Percentiles rank a stretch among this genome's conserved stretches.
phyloP scores from a whole-genome alignment of 768 basidiomycete genomes.

The Xerocomus brunneocitrinus region DNA sequence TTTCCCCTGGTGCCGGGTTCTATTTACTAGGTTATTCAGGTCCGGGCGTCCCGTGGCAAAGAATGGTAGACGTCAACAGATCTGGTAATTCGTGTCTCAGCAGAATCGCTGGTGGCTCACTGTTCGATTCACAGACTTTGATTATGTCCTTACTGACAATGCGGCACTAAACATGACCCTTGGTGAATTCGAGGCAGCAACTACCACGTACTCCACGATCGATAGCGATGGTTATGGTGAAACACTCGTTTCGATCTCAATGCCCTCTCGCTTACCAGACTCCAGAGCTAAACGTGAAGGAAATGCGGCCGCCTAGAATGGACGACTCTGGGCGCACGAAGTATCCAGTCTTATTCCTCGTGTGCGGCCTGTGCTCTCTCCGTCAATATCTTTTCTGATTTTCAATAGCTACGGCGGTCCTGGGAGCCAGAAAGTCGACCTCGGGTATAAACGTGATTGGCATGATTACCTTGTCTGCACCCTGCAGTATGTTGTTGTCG shows the following conservation, averaged over 20 bases:
- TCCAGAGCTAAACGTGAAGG: conserved; percentile 83
- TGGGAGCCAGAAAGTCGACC: conserved; percentile 70
- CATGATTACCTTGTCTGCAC: conserved; percentile 80
- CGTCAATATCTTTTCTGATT: background rate
- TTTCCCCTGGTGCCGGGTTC: conserved; percentile 84
- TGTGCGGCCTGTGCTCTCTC: conserved; percentile 40
- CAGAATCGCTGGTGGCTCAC: background rate
- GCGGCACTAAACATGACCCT: conserved; percentile 58
- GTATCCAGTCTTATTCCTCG: conserved; percentile 89
- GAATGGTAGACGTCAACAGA: conserved; percentile 55
- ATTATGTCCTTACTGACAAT: conserved; percentile 70
- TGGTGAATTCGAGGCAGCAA: conserved; percentile 65
- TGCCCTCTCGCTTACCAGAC: conserved; percentile 17
- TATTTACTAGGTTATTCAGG: conserved; percentile 79
- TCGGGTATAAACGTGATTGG: conserved; percentile 72
- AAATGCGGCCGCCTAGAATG: conserved; percentile 88
- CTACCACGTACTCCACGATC: conserved; percentile 65
- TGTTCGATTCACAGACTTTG: conserved; percentile 42
- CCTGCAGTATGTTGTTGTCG: conserved; percentile 79
- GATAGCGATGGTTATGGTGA: conserved; percentile 77
- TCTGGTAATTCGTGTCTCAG: conserved; percentile 32
- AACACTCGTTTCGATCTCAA: conserved; percentile 13
- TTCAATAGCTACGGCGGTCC: conserved; percentile 83
- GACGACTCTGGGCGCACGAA: conserved; percentile 94
- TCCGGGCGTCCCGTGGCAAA: conserved; percentile 85